phyloP scores from a whole-genome alignment of 306 rosid genomes.

The Quercus wislizeni region DNA sequence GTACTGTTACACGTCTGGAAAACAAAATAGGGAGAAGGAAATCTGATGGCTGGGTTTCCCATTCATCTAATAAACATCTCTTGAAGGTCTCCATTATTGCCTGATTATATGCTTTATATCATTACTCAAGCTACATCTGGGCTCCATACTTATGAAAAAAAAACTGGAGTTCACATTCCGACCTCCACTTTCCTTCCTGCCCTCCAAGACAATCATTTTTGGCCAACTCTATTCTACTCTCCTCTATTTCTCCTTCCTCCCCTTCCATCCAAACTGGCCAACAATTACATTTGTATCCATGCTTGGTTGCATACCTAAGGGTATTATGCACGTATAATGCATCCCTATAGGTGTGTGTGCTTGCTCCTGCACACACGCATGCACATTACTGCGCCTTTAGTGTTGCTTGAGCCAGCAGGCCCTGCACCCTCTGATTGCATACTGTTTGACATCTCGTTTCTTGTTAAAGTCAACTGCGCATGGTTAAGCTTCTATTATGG shows the following conservation, averaged over 20 bases:
- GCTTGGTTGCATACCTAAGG: background rate
- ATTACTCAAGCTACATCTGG: constrained; percentile 59
- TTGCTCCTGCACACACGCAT: background rate
- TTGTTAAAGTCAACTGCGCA: background rate
- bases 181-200: background rate
- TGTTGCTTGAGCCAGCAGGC: background rate
- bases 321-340: background rate
- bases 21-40: constrained; percentile 25
- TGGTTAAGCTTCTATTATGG: constrained; percentile 4
- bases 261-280: too few relatives aligned
- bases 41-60: constrained; percentile 33
- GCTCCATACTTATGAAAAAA: constrained; percentile 9
- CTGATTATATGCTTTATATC: constrained; percentile 27
- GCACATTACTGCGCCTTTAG: background rate
- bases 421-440: background rate
- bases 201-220: background rate
- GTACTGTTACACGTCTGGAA: constrained; percentile 39
- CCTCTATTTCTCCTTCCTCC: too few relatives aligned
- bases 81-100: constrained; percentile 48
- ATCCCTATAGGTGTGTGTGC: background rate
- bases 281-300: background rate
- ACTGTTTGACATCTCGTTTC: background rate
- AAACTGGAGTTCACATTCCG: background rate
- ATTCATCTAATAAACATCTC: constrained; percentile 28
- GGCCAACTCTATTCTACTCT: too few relatives aligned